Evolutionary conservation across 768 basidiomycete species (phyloP).

Genomic region (Aureoboletus auriporus): DNA sequence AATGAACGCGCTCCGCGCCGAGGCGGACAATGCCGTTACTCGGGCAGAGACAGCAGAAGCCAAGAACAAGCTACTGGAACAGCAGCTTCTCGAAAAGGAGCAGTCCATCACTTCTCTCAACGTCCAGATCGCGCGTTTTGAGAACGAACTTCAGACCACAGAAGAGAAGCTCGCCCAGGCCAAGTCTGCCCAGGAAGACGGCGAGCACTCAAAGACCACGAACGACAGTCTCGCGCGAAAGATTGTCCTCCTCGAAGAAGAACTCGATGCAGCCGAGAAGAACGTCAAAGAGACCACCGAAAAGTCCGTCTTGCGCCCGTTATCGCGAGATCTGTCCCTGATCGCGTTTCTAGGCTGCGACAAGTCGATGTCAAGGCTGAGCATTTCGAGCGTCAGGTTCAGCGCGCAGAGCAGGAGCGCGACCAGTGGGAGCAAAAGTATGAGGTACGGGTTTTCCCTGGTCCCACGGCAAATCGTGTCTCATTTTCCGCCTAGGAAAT

Average conservation of each 20-base stretch:
- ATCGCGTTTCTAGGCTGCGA: constrained; percentile 58
- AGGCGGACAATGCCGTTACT: constrained; percentile 75
- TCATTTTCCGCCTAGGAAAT: constrained; percentile 50
- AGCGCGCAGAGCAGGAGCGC: constrained; percentile 83
- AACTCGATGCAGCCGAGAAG: constrained; percentile 94
- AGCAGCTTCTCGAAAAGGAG: constrained; percentile 71
- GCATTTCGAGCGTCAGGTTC: constrained; percentile 92
- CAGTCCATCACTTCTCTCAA: constrained; percentile 81
- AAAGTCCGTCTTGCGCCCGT: constrained; percentile 58
- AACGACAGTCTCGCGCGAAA: constrained; percentile 78
- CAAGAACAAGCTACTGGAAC: constrained; percentile 76
- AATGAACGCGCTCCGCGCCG: constrained; percentile 71
- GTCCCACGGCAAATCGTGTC: not conserved
- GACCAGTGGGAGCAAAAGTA: constrained; percentile 93
- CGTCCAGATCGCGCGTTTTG: constrained; percentile 63
- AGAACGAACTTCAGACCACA: constrained; percentile 63
- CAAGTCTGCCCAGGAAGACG: constrained; percentile 64
- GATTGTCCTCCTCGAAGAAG: constrained; percentile 89
- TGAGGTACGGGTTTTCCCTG: constrained; percentile 57
- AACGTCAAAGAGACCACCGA: constrained; percentile 94
- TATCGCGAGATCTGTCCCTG: constrained; percentile 16
- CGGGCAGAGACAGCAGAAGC: constrained; percentile 88
- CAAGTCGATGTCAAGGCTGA: constrained; percentile 99
- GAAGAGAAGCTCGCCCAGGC: constrained; percentile 62
- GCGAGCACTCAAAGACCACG: constrained; percentile 63